Percentiles rank a stretch among this genome's conserved stretches.
phyloP scores from a whole-genome alignment of 2,329 filamentous ascomycete genomes.

The Ascochyta rabiei region DNA sequence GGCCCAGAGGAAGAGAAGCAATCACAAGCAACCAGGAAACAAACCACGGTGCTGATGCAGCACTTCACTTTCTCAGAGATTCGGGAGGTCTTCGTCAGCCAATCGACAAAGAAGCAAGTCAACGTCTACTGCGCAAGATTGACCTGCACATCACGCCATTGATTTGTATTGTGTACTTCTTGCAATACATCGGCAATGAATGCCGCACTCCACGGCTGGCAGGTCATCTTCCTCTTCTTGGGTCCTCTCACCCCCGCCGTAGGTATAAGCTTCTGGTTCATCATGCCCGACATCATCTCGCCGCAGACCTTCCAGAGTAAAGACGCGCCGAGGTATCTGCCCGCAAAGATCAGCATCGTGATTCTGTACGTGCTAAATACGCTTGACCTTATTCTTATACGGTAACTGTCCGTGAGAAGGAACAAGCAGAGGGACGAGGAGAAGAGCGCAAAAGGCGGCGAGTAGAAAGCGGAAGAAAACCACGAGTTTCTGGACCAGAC shows the following conservation, averaged over 20 bases:
- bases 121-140: slow-evolving; percentile 48
- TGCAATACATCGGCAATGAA: slow-evolving; percentile 65
- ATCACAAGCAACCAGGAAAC: neutral
- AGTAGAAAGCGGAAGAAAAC: slow-evolving; percentile 22
- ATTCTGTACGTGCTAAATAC: slow-evolving; percentile 43
- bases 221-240: slow-evolving; percentile 48
- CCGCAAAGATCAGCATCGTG: slow-evolving; percentile 52
- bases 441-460: slow-evolving; percentile 10
- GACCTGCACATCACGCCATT: slow-evolving; percentile 60
- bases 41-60: slow-evolving; percentile 16
- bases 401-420: slow-evolving; percentile 25
- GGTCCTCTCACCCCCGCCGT: slow-evolving; percentile 51
- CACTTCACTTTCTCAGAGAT: slow-evolving; percentile 16
- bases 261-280: slow-evolving; percentile 50
- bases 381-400: slow-evolving; percentile 32
- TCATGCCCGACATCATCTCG: slow-evolving; percentile 49
- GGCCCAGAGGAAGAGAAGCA: neutral
- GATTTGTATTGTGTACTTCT: slow-evolving; percentile 56
- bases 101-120: slow-evolving; percentile 11
- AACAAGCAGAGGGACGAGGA: slow-evolving; percentile 22
- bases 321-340: slow-evolving; percentile 32
- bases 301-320: slow-evolving; percentile 51
- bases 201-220: slow-evolving; percentile 47
- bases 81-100: slow-evolving; percentile 9
- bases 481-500: slow-evolving; percentile 29